Evolutionary conservation across 495 filamentous ascomycete species (phyloP), one percentile per base, ranked within the genome.

Genomic region (Penicillium angulare): DNA sequence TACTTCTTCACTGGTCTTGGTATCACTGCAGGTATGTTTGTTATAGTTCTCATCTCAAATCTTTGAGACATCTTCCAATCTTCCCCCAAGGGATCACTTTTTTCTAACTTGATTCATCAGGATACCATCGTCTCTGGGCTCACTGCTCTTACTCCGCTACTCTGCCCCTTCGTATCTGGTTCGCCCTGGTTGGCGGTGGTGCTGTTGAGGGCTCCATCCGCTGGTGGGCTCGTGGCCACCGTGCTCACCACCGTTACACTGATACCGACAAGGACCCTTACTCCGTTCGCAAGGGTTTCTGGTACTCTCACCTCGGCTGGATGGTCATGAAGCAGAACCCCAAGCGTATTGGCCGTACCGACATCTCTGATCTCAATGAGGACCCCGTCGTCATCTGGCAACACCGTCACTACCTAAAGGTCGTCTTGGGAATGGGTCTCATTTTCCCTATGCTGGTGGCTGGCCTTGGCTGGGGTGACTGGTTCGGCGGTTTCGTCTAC

Each of bases 251-350:
- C 79, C 87, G 95, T 58, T 97, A 96, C 68, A 98, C 95, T 79
- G 95, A 97, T 62, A 99, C 95, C 62, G 88, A 96, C 45, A 97
- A 99, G 77, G 95, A 99, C 64, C 95, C 95, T 20, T 99, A 97
- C 80, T 95, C 89, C 44, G 95, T 99, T 56, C 89, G 93, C 74
- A 99, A 99, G 84, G 93, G 93, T 54, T 82, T 96, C 21, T 72
- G 95, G 60, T 98, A 98, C 82, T 95, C 90, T 44, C 93, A 98
- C 77, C 77, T 98, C 40, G 93, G 93, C 66, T 86, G 84, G 84
- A 95, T 95, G 89, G 75, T 95, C 58, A 86, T 95, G 81, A 91
- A 92, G 79, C 89, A 95, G 77, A 93, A 95, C 77, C 89, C 89
- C 52, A 89, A 90, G 78, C 85, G 87, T 32, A 90, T 91, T 60